Conservation (phyloP, 2,329 filamentous ascomycete species). For the Rhexocercosporidium sp. region DNA sequence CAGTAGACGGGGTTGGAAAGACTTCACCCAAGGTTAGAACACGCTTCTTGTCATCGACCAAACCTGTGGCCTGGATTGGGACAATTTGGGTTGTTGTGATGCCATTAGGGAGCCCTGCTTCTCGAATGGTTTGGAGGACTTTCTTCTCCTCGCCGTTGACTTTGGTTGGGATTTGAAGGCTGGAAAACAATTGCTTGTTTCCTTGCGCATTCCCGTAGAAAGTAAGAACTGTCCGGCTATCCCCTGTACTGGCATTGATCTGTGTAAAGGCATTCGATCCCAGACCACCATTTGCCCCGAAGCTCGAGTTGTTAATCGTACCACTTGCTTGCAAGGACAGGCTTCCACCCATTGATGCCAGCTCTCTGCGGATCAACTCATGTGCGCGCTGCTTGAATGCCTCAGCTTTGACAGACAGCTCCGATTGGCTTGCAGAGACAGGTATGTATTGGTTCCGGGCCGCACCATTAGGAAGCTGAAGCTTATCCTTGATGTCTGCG, state of each 20-base stretch:
- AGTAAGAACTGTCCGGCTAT: constrained; percentile 70
- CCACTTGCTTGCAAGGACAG: constrained; percentile 40
- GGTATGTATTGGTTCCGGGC: constrained; percentile 35
- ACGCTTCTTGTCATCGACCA: constrained; percentile 55
- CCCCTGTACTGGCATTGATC: constrained; percentile 46
- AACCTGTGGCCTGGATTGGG: constrained; percentile 51
- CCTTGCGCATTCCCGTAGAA: constrained; percentile 77
- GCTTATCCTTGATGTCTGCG: constrained; percentile 53
- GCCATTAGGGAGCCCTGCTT: constrained; percentile 74
- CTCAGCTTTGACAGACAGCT: constrained; percentile 36
- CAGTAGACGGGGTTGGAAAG: constrained; percentile 69
- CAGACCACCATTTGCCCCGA: constrained; percentile 25
- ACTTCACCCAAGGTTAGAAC: constrained; percentile 72
- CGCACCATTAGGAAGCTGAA: constrained; percentile 46
- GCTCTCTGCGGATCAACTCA: constrained; percentile 66
- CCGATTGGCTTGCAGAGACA: constrained; percentile 29
- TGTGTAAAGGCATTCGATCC: constrained; percentile 31
- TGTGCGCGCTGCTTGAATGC: constrained; percentile 67
- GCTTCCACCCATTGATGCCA: constrained; percentile 53
- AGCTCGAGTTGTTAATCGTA: constrained; percentile 16
- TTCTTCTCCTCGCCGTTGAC: constrained; percentile 42
- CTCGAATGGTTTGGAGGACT: constrained; percentile 56
- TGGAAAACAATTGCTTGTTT: constrained; percentile 84
- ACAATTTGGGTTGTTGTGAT: constrained; percentile 72
- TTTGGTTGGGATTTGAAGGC: constrained; percentile 64